These are phyloP conservation scores for Neoascochyta sp. DNA, from an alignment of 2,329 filamentous ascomycete genomes.

Conservation along the genomic window DNA sequence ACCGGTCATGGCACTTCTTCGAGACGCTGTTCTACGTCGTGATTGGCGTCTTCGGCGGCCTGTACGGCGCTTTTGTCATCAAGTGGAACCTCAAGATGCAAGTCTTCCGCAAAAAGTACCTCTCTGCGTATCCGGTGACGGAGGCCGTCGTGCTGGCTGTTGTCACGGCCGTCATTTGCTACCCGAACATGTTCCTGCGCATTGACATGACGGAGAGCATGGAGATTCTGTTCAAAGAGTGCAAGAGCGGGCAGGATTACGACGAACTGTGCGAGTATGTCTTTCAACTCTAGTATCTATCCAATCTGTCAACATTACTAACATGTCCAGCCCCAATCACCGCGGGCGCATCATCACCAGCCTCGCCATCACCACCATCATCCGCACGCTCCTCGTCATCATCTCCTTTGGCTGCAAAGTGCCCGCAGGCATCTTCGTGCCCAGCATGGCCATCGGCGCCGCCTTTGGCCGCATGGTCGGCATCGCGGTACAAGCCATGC, in stretches of 20 bases:
- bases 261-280: constrained; percentile 78
- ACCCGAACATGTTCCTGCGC: constrained; percentile 88
- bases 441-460: constrained; percentile 94
- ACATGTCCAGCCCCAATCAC: constrained; percentile 51
- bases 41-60: constrained; percentile 85
- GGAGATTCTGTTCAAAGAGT: constrained; percentile 95
- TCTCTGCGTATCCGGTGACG: constrained; percentile 76
- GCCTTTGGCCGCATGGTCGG: constrained; percentile 93
- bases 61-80: constrained; percentile 95
- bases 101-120: constrained; percentile 89
- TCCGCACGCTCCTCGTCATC: constrained; percentile 82
- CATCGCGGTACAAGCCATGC: constrained; percentile 84
- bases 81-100: constrained; percentile 94
- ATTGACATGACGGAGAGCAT: constrained; percentile 99
- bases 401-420: constrained; percentile 98
- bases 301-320: not conserved
- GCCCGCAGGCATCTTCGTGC: constrained; percentile 94
- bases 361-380: constrained; percentile 70
- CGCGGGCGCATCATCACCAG: constrained; percentile 76
- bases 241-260: constrained; percentile 83
- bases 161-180: constrained; percentile 87
- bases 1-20: constrained; percentile 97
- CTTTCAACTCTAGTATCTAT: not conserved
- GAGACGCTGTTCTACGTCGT: constrained; percentile 90
- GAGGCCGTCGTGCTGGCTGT: constrained; percentile 82